Conservation (phyloP, 257 asterid genomes). For the Nicotiana otophora region DNA sequence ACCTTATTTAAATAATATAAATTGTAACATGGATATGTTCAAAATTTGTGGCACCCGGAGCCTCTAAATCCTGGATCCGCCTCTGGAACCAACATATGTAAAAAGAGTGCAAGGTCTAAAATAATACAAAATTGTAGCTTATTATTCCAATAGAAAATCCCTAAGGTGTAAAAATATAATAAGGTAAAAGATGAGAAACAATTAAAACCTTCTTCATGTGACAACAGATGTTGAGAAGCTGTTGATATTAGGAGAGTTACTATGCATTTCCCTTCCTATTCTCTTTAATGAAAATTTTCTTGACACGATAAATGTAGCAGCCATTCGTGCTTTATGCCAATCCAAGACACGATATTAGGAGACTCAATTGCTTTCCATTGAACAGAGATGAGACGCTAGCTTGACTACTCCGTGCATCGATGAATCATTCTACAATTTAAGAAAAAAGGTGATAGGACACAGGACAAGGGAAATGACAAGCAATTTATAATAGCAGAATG, state of each 20-base stretch:
- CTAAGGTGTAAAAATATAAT: no score
- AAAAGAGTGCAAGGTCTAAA: no score
- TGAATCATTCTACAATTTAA: slow-evolving; percentile 57
- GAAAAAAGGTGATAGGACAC: background rate
- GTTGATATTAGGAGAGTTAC: background rate
- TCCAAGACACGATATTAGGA: background rate
- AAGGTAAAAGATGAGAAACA: no score
- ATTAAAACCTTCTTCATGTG: no score
- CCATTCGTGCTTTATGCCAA: background rate
- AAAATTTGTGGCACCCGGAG: no score
- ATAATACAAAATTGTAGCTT: no score
- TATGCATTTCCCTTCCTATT: background rate
- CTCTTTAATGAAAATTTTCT: background rate
- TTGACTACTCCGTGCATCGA: slow-evolving; percentile 73
- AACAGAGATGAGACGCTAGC: slow-evolving; percentile 73
- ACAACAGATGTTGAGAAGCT: background rate
- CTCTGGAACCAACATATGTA: no score
- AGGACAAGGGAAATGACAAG: background rate
- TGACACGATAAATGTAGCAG: no score
- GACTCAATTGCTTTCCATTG: slow-evolving; percentile 27
- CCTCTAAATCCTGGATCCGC: no score
- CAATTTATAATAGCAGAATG: background rate
- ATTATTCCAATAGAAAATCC: no score
- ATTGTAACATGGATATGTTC: no score
- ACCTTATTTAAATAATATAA: no score